These are phyloP conservation scores for Metarhizium sp. DNA, from an alignment of 2,329 filamentous ascomycete species.

Conservation along the genomic window DNA sequence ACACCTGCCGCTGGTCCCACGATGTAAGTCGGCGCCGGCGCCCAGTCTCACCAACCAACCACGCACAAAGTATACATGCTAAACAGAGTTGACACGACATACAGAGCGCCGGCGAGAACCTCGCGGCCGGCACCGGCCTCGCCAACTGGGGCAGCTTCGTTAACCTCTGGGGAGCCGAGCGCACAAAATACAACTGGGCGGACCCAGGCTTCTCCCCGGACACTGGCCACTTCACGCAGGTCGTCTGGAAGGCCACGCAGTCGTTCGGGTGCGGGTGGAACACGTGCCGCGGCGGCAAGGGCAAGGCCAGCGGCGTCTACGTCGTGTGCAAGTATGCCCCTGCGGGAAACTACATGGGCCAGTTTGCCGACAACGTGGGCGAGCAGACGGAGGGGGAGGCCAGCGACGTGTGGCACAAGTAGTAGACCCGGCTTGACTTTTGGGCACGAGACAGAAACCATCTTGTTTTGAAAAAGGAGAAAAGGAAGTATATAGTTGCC, in stretches of 20 bases:
- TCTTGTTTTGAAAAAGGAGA: neutral
- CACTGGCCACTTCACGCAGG: constrained; percentile 20
- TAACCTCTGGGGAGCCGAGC: constrained; percentile 10
- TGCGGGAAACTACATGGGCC: constrained; percentile 7
- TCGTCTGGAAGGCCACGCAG: constrained; percentile 20
- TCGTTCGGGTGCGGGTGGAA: constrained; percentile 16
- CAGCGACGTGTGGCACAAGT: neutral
- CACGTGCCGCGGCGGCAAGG: constrained; percentile 3
- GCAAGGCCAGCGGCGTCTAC: constrained; percentile 2
- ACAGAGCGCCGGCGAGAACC: constrained; percentile 6
- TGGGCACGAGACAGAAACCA: neutral
- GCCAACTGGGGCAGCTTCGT: constrained; percentile 1
- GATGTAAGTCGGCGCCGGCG: neutral
- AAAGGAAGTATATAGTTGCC: no score
- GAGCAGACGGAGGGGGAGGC: constrained; percentile 2
- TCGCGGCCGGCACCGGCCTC: constrained; percentile 1
- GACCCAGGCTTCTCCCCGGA: neutral
- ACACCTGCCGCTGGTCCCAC: constrained; percentile 59
- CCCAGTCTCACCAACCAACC: neutral
- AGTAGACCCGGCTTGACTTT: neutral
- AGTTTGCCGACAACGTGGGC: constrained; percentile 7
- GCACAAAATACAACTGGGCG: constrained; percentile 7
- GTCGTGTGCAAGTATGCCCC: constrained; percentile 10
- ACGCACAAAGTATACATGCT: neutral
- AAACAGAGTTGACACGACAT: neutral